phyloP scores from a whole-genome alignment of 169 alveolate genomes.

The Cyclospora cayetanensis region DNA sequence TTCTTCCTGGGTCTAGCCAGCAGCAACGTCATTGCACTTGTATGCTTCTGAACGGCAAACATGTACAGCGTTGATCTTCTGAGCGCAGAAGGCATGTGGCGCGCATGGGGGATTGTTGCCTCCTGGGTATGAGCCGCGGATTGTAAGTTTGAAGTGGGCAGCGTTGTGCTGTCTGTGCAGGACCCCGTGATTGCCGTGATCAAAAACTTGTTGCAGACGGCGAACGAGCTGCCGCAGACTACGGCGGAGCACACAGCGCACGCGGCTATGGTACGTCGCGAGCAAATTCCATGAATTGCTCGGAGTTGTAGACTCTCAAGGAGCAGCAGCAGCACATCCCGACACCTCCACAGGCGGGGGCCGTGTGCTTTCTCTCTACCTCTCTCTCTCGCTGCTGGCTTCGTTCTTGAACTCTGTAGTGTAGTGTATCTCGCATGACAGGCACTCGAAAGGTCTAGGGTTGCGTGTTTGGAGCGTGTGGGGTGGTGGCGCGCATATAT shows the following conservation, averaged over 20 bases:
- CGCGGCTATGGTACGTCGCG: background rate
- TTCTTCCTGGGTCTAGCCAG: conserved; percentile 40
- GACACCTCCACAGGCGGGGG: too few relatives aligned
- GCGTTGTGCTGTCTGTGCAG: background rate
- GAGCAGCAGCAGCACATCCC: too few relatives aligned
- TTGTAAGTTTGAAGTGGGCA: background rate
- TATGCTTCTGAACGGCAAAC: too few relatives aligned
- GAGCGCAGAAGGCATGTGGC: too few relatives aligned
- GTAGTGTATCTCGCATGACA: too few relatives aligned
- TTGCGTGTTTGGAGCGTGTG: background rate
- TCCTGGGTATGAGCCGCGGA: background rate
- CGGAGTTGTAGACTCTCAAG: too few relatives aligned
- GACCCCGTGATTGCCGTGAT: background rate
- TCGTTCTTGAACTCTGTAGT: too few relatives aligned
- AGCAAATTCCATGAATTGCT: too few relatives aligned
- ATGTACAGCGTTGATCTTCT: too few relatives aligned
- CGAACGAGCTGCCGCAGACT: background rate
- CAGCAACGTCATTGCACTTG: conserved; percentile 9
- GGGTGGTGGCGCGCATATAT: too few relatives aligned
- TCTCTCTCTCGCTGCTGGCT: too few relatives aligned
- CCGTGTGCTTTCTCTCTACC: too few relatives aligned
- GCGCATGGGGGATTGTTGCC: background rate
- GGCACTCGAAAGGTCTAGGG: conserved; percentile 9
- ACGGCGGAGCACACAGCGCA: conserved; percentile 1
- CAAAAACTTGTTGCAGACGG: background rate